Base-by-base conservation (phyloP, 2,329 filamentous ascomycete genomes). In the Endoconidiophora polonica region DNA sequence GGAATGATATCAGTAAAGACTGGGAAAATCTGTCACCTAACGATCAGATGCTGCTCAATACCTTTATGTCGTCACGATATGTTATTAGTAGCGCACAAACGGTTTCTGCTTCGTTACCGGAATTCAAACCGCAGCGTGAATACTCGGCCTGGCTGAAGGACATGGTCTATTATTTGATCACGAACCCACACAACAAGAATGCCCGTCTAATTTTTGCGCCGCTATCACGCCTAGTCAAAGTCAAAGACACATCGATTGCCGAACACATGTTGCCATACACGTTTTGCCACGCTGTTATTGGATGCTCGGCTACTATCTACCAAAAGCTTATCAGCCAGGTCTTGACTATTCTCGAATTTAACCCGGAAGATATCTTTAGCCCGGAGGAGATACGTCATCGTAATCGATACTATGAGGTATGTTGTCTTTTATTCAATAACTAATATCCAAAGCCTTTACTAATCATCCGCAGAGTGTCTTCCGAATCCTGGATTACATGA, bases 201-300 rank as follows among this genome's bases (percentile, higher is more conserved):
- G 79, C 84, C 1, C 71, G 77, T 48, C 74, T 84, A 55, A 74
- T 96, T 10, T 96, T 95, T 58, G 77, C 81, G 40, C 81, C 90
- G 18, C 70, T 94, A 38, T 80, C 81, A 48, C 81, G 87, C 40
- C 79, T 94, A 18, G 85, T 96, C 54, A 79, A 81, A 52, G 82
- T 86, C 29, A 86, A 91, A 59, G 88, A 96, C 59, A 69, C 91
- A 9, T 81, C 83, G 0, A 88, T 94, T 29, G 78, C 88, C 0
- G 83, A 83, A 41, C 96, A 95, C 58, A 69, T 98, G 29, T 71
- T 98, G 14, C 93, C 91, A 0, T 96, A 91, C 60, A 73, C 88
- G 14, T 80, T 85, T 3, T 65, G 95, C 33, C 93, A 95, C 59
- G 75, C 90, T 26, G 75, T 95, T 18, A 71, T 94, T 9, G 83